These are phyloP conservation scores for Eucalyptus dawsonii DNA, from an alignment of 345 rosid genomes.

Conservation along the genomic window DNA sequence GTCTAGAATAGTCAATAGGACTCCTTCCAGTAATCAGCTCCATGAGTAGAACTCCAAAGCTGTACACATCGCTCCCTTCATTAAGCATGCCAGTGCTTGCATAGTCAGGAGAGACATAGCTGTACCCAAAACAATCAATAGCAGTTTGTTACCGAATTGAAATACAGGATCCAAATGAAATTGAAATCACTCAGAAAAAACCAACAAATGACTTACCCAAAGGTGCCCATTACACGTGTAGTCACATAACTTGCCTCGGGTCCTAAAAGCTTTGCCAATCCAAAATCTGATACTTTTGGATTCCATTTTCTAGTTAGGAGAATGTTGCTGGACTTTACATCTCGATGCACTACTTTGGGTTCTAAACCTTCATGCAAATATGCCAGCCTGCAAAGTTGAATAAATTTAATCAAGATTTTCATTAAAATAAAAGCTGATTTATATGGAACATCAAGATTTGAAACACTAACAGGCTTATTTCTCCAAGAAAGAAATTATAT, in stretches of 20 bases:
- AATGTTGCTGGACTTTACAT: constrained; percentile 93
- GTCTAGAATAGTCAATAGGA: constrained; percentile 78
- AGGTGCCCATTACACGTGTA: constrained; percentile 97
- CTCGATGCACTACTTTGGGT: constrained; percentile 98
- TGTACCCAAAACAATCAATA: background rate
- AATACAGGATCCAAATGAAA: background rate
- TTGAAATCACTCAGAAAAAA: background rate
- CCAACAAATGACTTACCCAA: constrained; percentile 42
- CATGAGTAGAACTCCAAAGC: constrained; percentile 93
- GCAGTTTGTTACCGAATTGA: background rate
- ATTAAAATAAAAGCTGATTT: background rate
- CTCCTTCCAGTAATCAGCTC: constrained; percentile 90
- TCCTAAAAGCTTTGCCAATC: constrained; percentile 87
- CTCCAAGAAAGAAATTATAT: background rate
- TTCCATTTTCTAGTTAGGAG: constrained; percentile 84
- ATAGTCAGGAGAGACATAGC: constrained; percentile 95
- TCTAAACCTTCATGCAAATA: constrained; percentile 96
- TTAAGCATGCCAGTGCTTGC: constrained; percentile 98
- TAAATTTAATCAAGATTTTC: background rate
- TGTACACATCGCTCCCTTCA: constrained; percentile 92
- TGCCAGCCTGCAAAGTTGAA: constrained; percentile 44
- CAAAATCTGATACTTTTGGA: constrained; percentile 88
- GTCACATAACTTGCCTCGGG: constrained; percentile 87
- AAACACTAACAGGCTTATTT: background rate
- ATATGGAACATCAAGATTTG: background rate